Evolutionary conservation across 2,329 filamentous ascomycete genomes (phyloP), one percentile per base, ranked within the genome.

Genomic region (Colletotrichum liriopes): DNA sequence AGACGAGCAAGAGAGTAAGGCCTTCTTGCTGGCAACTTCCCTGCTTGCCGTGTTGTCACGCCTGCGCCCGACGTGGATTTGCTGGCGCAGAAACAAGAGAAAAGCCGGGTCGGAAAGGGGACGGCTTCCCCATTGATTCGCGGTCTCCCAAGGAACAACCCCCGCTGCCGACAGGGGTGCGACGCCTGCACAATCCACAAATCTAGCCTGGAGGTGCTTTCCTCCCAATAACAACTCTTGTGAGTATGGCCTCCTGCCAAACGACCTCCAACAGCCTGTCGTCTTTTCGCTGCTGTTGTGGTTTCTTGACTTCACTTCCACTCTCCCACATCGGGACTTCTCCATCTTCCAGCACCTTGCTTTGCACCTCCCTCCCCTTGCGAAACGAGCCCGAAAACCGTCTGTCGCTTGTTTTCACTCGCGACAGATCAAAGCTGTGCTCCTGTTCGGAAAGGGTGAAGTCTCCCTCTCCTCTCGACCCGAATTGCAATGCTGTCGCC

Each of bases 81-180:
- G 59, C 59, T 64, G 65, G 58, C 65, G 59, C 69, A 72, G 69
- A 72, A 37, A 52, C 61, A 59, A 16, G 39, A 41, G 29, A 73
- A 72, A 71, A 73, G 39, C 66, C 23, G 47, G 66, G 55, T 71
- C 60, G 32, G 37, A 65, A 61, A 66, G 51, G 51, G 54, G 67
- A 62, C 61, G 35, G 55, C 67, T 62, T 71, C 67, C 60, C 61
- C 55, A 71, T 71, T 73, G 67, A 70, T 71, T 71, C 71, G 62
- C 67, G 47, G 73, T 74, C 67, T 71, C 73, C 73, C 64, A 69
- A 74, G 73, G 73, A 74, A 72, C 69, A 69, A 72, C 63, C 73
- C 73, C 72, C 67, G 58, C 71, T 41, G 47, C 52, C 56, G 35
- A 64, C 71, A 67, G 72, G 73, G 73, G 62, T 74, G 39, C 63